Percentiles rank a stretch among this genome's conserved stretches.
Conservation (phyloP, 768 basidiomycete genomes). For the Rhodocollybia butyracea region DNA sequence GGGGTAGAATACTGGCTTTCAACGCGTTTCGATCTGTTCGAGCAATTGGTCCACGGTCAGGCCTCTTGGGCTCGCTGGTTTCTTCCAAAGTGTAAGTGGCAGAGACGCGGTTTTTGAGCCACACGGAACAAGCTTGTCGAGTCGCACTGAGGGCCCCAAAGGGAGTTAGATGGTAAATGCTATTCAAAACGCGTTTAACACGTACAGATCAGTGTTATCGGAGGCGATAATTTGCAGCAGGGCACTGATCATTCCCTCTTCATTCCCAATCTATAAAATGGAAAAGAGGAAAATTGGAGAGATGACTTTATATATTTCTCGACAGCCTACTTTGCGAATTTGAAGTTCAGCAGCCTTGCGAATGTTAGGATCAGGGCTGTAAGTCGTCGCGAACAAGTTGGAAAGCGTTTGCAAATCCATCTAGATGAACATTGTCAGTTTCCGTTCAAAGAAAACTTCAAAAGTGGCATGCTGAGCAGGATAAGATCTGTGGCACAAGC, state of each 20-base stretch:
- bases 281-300: neutral
- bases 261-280: slow-evolving; percentile 51
- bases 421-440: neutral
- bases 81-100: slow-evolving; percentile 47
- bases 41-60: slow-evolving; percentile 63
- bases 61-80: slow-evolving; percentile 31
- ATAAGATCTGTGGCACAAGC: neutral
- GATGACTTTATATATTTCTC: neutral
- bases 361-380: slow-evolving; percentile 81
- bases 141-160: slow-evolving; percentile 50
- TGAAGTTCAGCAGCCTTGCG: slow-evolving; percentile 84
- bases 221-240: slow-evolving; percentile 82
- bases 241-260: slow-evolving; percentile 82
- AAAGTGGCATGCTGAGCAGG: neutral
- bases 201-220: slow-evolving; percentile 75
- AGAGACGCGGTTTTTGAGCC: slow-evolving; percentile 87
- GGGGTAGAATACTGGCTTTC: slow-evolving; percentile 60
- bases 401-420: slow-evolving; percentile 80
- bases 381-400: slow-evolving; percentile 76
- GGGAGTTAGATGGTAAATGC: neutral
- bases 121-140: slow-evolving; percentile 83
- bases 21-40: slow-evolving; percentile 71
- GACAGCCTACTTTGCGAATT: slow-evolving; percentile 72
- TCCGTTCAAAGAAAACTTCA: too few relatives aligned
- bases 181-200: slow-evolving; percentile 35